Conservation (phyloP, 768 basidiomycete genomes). For the Pleurotus cornucopiae region DNA sequence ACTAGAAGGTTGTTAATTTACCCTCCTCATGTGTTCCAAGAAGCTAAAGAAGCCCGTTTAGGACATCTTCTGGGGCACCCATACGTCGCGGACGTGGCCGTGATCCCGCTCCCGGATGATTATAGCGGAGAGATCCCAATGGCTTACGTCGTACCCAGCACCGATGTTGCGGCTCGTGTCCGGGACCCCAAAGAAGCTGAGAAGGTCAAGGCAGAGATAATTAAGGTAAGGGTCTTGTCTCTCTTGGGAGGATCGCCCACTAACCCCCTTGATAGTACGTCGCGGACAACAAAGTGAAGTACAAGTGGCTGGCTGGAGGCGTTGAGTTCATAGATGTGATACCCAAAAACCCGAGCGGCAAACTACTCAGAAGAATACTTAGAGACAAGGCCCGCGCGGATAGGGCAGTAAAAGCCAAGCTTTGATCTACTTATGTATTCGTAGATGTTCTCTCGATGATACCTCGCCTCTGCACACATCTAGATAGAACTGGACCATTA, state of each 20-base stretch:
- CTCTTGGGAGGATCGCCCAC: background rate
- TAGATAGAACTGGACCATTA: too few relatives aligned
- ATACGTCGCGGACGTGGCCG: slow-evolving; percentile 58
- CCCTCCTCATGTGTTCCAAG: background rate
- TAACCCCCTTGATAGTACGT: slow-evolving; percentile 25
- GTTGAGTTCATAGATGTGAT: slow-evolving; percentile 38
- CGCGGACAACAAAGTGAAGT: slow-evolving; percentile 30
- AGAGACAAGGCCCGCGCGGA: slow-evolving; percentile 7
- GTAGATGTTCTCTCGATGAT: too few relatives aligned
- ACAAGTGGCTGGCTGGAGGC: slow-evolving; percentile 40
- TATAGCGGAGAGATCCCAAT: slow-evolving; percentile 70
- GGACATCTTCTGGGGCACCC: slow-evolving; percentile 56
- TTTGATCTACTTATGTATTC: background rate
- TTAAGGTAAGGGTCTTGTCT: background rate
- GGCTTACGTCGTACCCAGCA: slow-evolving; percentile 57
- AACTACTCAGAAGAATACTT: slow-evolving; percentile 3
- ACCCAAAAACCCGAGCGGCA: slow-evolving; percentile 35
- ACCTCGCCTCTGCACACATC: too few relatives aligned
- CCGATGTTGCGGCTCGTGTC: slow-evolving; percentile 32
- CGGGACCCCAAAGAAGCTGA: slow-evolving; percentile 4
- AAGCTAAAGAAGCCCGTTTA: background rate
- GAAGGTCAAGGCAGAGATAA: slow-evolving; percentile 4
- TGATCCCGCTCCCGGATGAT: slow-evolving; percentile 64
- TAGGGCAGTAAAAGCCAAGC: background rate
- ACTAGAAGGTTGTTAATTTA: slow-evolving; percentile 19